phyloP scores from a whole-genome alignment of 73 alveolate species.

The Tetrahymena borealis region DNA sequence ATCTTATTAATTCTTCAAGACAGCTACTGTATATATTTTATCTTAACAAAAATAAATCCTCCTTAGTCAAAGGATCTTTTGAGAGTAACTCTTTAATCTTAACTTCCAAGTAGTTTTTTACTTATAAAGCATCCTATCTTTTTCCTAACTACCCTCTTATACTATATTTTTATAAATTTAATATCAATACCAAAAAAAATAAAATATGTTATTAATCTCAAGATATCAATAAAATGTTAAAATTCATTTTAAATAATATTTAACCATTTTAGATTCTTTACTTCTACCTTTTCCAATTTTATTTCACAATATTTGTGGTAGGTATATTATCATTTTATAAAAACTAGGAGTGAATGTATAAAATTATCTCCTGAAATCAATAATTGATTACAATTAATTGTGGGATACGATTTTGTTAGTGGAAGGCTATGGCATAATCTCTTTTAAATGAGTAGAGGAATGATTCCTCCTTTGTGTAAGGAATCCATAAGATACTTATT shows the following conservation, averaged over 20 bases:
- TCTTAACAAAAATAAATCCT: neutral
- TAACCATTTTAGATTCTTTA: neutral
- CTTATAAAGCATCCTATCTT: neutral
- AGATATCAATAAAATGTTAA: no score
- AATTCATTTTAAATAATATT: no score
- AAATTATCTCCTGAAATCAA: neutral
- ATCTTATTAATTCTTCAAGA: neutral
- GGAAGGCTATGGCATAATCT: neutral
- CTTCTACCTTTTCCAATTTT: neutral
- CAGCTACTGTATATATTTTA: neutral
- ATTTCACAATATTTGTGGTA: no score
- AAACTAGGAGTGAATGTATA: neutral
- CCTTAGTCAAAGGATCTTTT: neutral
- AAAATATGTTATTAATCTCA: no score
- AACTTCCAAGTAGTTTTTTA: neutral
- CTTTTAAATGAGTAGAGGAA: neutral
- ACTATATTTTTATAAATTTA: no score
- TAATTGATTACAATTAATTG: neutral
- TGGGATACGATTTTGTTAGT: neutral
- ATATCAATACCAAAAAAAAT: neutral
- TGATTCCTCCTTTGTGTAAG: neutral
- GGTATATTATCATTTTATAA: no score
- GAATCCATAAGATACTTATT: neutral
- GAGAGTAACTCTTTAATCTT: neutral
- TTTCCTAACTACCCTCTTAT: neutral